A percentile compares a stretch with the other conserved stretches of the same genome.
These are phyloP conservation scores for Metschnikowia peoriensis DNA, from an alignment of 805 yeast species.

Conservation along the genomic window DNA sequence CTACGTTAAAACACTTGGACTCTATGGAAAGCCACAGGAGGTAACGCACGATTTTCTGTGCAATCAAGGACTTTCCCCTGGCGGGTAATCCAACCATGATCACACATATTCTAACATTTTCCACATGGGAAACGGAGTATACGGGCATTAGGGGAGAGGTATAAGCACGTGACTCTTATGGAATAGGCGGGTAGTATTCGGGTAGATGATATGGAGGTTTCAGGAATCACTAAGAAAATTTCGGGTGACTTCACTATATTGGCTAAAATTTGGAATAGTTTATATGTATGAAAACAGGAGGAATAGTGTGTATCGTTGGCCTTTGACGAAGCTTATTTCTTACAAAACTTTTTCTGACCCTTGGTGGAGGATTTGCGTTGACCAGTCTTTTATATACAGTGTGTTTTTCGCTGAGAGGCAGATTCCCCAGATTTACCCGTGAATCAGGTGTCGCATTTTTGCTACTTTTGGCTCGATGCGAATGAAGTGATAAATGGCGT, in stretches of 20 bases:
- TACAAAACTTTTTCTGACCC: background rate
- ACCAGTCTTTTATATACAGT: slow-evolving; percentile 6
- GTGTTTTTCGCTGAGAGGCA: background rate
- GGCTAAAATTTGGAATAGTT: no score
- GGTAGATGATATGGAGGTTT: no score
- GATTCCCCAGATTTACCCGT: slow-evolving; percentile 12
- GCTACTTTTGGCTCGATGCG: background rate
- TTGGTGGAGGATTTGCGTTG: slow-evolving; percentile 9
- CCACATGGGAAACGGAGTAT: slow-evolving; percentile 57
- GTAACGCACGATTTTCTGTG: slow-evolving; percentile 91
- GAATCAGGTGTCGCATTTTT: slow-evolving; percentile 6
- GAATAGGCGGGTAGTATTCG: no score
- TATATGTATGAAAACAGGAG: background rate
- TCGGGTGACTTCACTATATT: no score
- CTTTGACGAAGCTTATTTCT: background rate
- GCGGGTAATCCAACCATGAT: slow-evolving; percentile 89
- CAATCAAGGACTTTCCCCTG: slow-evolving; percentile 90
- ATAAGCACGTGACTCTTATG: background rate
- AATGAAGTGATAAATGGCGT: background rate
- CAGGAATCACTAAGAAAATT: no score
- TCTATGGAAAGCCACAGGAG: slow-evolving; percentile 87
- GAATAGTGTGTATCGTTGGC: background rate
- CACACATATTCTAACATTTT: slow-evolving; percentile 76
- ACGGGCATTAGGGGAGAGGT: slow-evolving; percentile 46
- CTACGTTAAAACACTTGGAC: slow-evolving; percentile 87